These are phyloP conservation scores for Schrenkiella parvula DNA, from an alignment of 345 rosid species.

Conservation along the genomic window DNA sequence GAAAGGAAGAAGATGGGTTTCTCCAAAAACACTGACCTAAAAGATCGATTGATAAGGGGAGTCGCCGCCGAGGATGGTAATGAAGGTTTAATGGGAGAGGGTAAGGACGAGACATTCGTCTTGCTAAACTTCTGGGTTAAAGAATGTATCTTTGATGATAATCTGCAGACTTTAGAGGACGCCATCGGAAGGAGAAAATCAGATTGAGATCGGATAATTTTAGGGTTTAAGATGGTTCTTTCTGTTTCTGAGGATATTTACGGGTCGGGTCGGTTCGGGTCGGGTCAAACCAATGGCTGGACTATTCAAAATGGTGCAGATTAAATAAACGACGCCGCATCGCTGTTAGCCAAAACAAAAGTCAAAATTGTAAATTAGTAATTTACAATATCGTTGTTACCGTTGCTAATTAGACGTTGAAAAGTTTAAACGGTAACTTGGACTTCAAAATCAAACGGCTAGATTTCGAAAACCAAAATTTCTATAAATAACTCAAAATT, in stretches of 20 bases:
- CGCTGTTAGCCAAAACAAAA: no score
- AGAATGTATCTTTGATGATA: slow-evolving; percentile 49
- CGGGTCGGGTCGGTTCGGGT: slow-evolving; percentile 24
- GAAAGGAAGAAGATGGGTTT: neutral
- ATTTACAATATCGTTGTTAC: no score
- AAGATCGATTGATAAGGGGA: slow-evolving; percentile 37
- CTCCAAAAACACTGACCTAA: neutral
- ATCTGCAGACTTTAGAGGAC: slow-evolving; percentile 43
- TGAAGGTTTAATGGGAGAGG: slow-evolving; percentile 31
- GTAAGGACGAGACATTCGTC: slow-evolving; percentile 21
- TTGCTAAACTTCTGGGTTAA: slow-evolving; percentile 36
- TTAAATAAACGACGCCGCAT: neutral
- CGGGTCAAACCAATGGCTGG: neutral
- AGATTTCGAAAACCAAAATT: no score
- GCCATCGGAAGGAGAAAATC: slow-evolving; percentile 38
- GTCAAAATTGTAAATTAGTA: no score
- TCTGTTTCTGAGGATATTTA: neutral
- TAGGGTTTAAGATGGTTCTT: slow-evolving; percentile 15
- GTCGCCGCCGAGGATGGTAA: slow-evolving; percentile 34
- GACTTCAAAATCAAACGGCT: no score
- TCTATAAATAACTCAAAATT: no score
- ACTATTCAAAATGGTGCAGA: neutral
- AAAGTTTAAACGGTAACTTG: no score
- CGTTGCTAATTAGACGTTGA: no score
- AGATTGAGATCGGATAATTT: neutral